Conservation (phyloP, 768 basidiomycete genomes). For the Tephrocybe sp. region DNA sequence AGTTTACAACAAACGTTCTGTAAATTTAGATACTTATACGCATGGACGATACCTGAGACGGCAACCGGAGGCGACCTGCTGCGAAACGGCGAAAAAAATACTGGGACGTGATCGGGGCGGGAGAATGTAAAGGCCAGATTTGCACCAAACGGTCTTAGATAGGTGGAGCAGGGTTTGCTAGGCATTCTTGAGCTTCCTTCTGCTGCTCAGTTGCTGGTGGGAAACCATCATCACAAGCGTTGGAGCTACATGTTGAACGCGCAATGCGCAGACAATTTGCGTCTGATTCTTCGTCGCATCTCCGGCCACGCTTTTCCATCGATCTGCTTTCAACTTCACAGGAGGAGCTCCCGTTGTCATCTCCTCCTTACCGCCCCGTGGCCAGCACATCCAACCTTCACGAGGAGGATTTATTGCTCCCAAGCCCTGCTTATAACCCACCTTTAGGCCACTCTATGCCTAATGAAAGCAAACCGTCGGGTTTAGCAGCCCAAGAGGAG, state of each 20-base stretch:
- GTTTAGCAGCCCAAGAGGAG: slow-evolving; percentile 21
- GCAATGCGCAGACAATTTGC: background rate
- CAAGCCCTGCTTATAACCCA: slow-evolving; percentile 26
- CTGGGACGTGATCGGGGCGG: background rate
- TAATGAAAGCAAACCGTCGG: slow-evolving; percentile 17
- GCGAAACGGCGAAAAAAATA: too few species aligned
- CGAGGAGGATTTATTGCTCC: slow-evolving; percentile 18
- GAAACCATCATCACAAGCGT: slow-evolving; percentile 9
- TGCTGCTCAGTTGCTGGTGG: background rate
- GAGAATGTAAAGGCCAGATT: background rate
- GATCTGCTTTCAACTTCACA: slow-evolving; percentile 16
- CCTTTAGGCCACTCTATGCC: slow-evolving; percentile 16
- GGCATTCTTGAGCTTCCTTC: background rate
- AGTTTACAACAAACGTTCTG: background rate
- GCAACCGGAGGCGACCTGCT: too few species aligned
- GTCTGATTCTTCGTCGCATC: background rate
- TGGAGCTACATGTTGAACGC: background rate
- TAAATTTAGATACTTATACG: background rate
- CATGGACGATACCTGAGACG: too few species aligned
- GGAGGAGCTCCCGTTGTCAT: slow-evolving; percentile 20
- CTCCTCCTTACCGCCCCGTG: slow-evolving; percentile 36
- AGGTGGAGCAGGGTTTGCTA: background rate
- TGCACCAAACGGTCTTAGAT: background rate
- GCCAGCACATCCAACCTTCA: slow-evolving; percentile 33
- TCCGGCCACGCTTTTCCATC: background rate